These are phyloP conservation scores for Ambrosiella beaveri DNA, from an alignment of 2,329 filamentous ascomycete species.

Conservation along the genomic window DNA sequence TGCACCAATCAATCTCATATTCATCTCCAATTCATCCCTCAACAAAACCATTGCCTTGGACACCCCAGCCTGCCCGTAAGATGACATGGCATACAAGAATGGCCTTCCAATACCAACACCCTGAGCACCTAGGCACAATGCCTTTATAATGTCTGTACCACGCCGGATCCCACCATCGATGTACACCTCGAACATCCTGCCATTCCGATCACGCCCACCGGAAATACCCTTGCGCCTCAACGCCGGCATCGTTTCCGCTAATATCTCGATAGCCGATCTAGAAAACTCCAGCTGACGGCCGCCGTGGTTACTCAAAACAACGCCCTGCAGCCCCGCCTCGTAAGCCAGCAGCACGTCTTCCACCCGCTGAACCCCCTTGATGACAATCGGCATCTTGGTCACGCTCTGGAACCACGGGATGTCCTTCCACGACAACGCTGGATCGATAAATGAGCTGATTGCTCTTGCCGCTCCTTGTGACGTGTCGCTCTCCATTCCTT, in stretches of 20 bases:
- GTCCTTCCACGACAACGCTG: constrained; percentile 80
- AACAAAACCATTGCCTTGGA: constrained; percentile 83
- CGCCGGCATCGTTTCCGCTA: constrained; percentile 85
- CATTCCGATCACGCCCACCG: constrained; percentile 33
- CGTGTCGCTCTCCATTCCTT: constrained; percentile 57
- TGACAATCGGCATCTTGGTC: constrained; percentile 84
- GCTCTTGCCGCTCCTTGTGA: constrained; percentile 85
- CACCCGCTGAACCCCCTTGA: constrained; percentile 92
- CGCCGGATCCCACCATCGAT: constrained; percentile 82
- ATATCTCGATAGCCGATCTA: constrained; percentile 71
- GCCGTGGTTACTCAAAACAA: constrained; percentile 91
- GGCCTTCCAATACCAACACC: constrained; percentile 89
- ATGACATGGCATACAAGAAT: constrained; percentile 90
- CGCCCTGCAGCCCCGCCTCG: constrained; percentile 66
- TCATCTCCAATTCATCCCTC: constrained; percentile 97
- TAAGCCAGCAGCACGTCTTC: constrained; percentile 86
- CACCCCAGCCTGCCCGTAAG: constrained; percentile 75
- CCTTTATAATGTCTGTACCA: constrained; percentile 89
- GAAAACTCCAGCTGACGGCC: constrained; percentile 88
- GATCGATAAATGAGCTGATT: constrained; percentile 95
- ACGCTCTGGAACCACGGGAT: constrained; percentile 84
- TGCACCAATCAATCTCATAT: constrained; percentile 85
- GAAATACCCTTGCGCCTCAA: constrained; percentile 51
- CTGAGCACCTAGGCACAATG: constrained; percentile 75
- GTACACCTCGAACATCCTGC: constrained; percentile 53